These are phyloP conservation scores for Trichosporon faecale DNA, from an alignment of 1,284 basidiomycete genomes.

Conservation along the genomic window DNA sequence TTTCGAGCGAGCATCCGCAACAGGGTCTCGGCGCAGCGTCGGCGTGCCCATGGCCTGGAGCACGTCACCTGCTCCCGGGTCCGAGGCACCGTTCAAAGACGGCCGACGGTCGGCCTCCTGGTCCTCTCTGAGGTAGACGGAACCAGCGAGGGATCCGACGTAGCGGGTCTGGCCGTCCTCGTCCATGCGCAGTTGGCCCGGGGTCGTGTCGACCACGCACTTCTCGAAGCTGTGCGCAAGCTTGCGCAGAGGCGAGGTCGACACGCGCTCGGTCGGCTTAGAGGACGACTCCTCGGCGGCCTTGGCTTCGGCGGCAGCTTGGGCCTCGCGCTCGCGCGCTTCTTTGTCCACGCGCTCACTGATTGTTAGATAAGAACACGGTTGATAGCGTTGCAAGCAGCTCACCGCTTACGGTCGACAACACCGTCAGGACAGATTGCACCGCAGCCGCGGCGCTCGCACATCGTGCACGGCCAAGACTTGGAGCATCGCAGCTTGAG, in stretches of 20 bases:
- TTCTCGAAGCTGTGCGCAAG: background rate
- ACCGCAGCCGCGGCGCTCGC: conserved; percentile 19
- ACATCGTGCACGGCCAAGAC: conserved; percentile 26
- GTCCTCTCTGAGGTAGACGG: conserved; percentile 41
- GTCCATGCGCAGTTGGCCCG: conserved; percentile 47
- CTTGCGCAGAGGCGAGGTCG: conserved; percentile 32
- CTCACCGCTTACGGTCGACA: conserved; percentile 42
- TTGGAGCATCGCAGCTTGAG: conserved; percentile 28
- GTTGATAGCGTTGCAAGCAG: background rate
- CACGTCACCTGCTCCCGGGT: background rate
- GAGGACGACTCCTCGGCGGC: background rate
- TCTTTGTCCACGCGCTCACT: conserved; percentile 37
- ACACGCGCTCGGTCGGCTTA: conserved; percentile 30
- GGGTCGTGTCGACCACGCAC: conserved; percentile 22
- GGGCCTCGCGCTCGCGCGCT: conserved; percentile 44
- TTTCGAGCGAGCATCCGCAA: conserved; percentile 8
- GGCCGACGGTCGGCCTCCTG: conserved; percentile 16
- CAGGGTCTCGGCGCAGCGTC: background rate
- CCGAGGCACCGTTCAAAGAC: background rate
- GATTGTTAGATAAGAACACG: background rate
- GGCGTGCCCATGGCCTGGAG: background rate
- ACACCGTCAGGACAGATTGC: conserved; percentile 23
- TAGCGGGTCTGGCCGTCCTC: conserved; percentile 39
- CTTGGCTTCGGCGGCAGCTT: conserved; percentile 22
- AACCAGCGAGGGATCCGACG: conserved; percentile 38